Evolutionary conservation across 2,329 filamentous ascomycete genomes (phyloP), one percentile per base, ranked within the genome.

Genomic region (Hortaea werneckii): DNA sequence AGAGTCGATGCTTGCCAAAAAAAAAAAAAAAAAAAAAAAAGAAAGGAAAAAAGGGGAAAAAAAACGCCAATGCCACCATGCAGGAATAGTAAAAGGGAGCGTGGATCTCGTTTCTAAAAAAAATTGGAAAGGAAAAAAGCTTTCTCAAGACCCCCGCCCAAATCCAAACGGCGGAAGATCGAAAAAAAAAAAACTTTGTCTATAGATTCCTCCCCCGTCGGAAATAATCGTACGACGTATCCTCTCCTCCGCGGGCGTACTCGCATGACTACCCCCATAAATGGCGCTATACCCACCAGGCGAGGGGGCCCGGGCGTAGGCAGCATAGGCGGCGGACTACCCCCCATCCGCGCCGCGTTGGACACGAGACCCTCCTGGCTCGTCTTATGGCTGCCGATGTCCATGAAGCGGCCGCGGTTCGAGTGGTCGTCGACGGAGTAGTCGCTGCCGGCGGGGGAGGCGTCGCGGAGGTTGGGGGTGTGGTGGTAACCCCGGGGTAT

Each of bases 401-500:
- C 45, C 12, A 12, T 29, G n/a, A 41, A 38, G 30, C 44, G n/a
- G 20, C 41, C 30, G 12, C 41, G 34, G 29, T 37, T 30, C 20
- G 20, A 20, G 20, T 20, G 20, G 20, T 11, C 37, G 34, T 28
- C 42, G 11, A 42, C 41, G 29, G 46, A 45, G 37, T 29, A 34
- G 26, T 57, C 50, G 32, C 53, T 57, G 1, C 65, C 64, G 29
- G 62, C 63, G 0, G 69, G 69, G 29, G 66, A 70, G 32, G 67
- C 64, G 13, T 69, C 68, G 6, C 70, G 59, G 10, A 70, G 54
- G 10, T 61, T 57, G 2, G 69, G 68, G 9, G 71, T 71, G 8
- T 64, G 61, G 48, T 74, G 71, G 49, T 74, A 74, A 5, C 71
- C 71, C 0, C 62, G 55, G 71, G 71, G 48, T 74, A 74, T 67